Conservation (phyloP, 352 stramenopile species). For the Globisporangium paroecandrum region DNA sequence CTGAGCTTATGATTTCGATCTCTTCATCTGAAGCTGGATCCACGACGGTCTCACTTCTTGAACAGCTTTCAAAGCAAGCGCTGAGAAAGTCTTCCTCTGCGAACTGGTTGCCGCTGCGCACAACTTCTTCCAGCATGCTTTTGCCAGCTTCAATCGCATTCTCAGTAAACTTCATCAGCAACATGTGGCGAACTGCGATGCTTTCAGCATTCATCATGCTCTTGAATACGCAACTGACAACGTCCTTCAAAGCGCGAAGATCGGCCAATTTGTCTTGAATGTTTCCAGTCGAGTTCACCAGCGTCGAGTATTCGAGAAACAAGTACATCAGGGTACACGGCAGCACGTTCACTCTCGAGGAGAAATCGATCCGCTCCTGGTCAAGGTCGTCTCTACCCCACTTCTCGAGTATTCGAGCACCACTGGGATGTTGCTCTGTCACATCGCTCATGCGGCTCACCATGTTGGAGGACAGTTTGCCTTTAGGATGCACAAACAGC, state of each 20-base stretch:
- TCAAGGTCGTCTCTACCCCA: conserved; percentile 20
- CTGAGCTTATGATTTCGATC: background rate
- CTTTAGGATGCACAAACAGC: conserved; percentile 50
- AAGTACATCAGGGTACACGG: conserved; percentile 44
- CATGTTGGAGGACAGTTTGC: conserved; percentile 28
- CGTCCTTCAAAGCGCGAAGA: background rate
- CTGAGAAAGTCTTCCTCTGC: background rate
- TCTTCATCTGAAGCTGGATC: background rate
- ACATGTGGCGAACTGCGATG: background rate
- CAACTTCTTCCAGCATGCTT: background rate
- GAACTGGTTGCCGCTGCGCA: background rate
- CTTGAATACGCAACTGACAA: background rate
- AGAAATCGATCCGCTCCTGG: conserved; percentile 34
- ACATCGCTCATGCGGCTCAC: conserved; percentile 11
- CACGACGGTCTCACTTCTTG: background rate
- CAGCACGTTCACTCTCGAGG: conserved; percentile 26
- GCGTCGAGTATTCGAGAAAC: conserved; percentile 28
- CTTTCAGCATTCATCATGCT: background rate
- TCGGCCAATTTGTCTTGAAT: background rate
- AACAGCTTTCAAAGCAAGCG: background rate
- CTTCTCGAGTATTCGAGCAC: conserved; percentile 22
- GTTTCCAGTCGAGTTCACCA: background rate
- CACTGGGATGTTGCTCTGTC: conserved; percentile 15
- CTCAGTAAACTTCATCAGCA: conserved; percentile 8
- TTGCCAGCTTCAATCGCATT: background rate